phyloP scores from a whole-genome alignment of 306 rosid genomes.

The Cercis canadensis region DNA sequence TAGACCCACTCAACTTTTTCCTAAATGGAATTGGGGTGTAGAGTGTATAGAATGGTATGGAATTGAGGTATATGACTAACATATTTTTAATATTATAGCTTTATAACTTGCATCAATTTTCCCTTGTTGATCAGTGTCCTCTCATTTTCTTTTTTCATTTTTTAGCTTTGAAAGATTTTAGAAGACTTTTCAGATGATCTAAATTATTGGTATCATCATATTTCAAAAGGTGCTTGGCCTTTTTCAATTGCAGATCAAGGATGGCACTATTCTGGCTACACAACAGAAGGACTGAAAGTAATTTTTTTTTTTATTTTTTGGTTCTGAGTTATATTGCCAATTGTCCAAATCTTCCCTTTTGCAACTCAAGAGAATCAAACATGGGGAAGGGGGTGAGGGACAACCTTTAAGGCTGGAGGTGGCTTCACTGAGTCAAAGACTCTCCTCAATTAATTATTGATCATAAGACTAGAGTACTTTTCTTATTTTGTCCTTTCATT shows the following conservation, averaged over 20 bases:
- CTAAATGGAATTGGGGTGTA: too few species aligned
- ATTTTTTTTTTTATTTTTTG: too few species aligned
- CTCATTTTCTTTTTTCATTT: background rate
- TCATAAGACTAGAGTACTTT: slow-evolving; percentile 13
- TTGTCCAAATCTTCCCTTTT: too few species aligned
- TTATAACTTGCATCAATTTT: slow-evolving; percentile 9
- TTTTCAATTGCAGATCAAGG: slow-evolving; percentile 92
- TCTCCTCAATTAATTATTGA: too few species aligned
- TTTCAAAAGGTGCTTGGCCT: slow-evolving; percentile 97
- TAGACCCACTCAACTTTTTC: too few species aligned
- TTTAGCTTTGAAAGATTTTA: slow-evolving; percentile 56
- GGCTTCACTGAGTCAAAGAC: too few species aligned
- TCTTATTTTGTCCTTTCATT: slow-evolving; percentile 31
- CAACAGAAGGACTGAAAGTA: slow-evolving; percentile 89
- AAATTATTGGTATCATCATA: slow-evolving; percentile 79
- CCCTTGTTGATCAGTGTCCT: slow-evolving; percentile 33
- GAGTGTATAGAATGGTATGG: too few species aligned
- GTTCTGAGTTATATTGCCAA: too few species aligned
- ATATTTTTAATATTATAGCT: slow-evolving; percentile 23
- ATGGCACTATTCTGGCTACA: slow-evolving; percentile 96
- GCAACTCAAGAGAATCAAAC: too few species aligned
- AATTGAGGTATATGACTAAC: too few species aligned
- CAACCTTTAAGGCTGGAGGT: too few species aligned
- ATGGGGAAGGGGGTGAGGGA: too few species aligned
- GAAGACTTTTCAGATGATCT: slow-evolving; percentile 82